phyloP scores from a whole-genome alignment of 148 eudicot species.

The Vaccinium myrtillus region DNA sequence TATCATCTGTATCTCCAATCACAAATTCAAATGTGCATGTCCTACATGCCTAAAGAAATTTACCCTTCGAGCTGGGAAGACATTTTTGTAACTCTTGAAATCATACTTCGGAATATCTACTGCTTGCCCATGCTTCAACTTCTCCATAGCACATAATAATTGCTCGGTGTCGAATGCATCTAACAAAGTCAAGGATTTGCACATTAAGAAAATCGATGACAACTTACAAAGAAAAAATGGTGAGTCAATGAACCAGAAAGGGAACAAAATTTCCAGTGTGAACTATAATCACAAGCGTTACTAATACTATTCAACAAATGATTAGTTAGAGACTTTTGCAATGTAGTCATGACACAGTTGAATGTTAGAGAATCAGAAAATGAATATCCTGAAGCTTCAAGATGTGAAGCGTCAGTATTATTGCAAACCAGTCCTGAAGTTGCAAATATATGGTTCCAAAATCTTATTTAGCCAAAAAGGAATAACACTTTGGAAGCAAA shows the following conservation, averaged over 20 bases:
- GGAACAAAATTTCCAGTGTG: conserved; percentile 1
- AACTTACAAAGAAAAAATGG: neutral
- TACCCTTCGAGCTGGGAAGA: conserved; percentile 86
- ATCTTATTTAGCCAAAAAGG: neutral
- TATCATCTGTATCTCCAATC: neutral
- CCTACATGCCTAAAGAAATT: conserved; percentile 10
- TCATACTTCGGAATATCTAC: conserved; percentile 95
- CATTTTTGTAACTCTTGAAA: conserved; percentile 80
- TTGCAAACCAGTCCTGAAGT: neutral
- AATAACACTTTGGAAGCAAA: neutral
- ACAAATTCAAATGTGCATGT: conserved; percentile 2
- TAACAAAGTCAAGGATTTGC: conserved; percentile 29
- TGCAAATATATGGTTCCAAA: neutral
- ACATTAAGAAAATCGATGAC: conserved; percentile 15
- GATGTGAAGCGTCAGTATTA: neutral
- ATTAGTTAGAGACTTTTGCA: neutral
- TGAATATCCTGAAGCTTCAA: conserved; percentile 6
- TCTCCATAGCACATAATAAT: conserved; percentile 66
- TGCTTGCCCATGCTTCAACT: conserved; percentile 79
- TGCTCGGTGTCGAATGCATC: conserved; percentile 96
- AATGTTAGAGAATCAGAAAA: neutral
- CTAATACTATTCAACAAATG: neutral
- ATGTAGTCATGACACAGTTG: neutral
- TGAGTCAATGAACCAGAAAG: neutral
- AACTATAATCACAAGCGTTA: neutral